phyloP scores from a whole-genome alignment of 176 grass and related monocot species.

The Cymbopogon citratus region DNA sequence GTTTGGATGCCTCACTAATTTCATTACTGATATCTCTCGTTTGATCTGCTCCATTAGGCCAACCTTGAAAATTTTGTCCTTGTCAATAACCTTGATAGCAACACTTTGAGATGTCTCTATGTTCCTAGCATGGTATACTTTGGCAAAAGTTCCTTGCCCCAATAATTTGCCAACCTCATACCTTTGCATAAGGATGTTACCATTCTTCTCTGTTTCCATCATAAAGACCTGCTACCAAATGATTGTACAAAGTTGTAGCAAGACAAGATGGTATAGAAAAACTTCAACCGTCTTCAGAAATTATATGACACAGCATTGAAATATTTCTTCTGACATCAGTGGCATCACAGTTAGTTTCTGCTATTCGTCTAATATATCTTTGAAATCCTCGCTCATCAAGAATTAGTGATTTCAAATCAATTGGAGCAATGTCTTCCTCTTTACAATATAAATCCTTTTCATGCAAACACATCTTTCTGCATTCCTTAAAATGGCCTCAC shows the following conservation, averaged over 20 bases:
- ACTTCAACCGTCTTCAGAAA: constrained; percentile 28
- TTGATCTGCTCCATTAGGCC: constrained; percentile 42
- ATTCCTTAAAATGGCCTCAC: constrained; percentile 33
- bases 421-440: constrained; percentile 6
- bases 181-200: constrained; percentile 30
- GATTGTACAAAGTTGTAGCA: neutral
- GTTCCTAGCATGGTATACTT: constrained; percentile 35
- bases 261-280: neutral
- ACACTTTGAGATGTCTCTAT: constrained; percentile 19
- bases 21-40: constrained; percentile 34
- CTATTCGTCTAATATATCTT: neutral
- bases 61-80: constrained; percentile 39
- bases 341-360: neutral
- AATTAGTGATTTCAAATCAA: constrained; percentile 17
- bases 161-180: constrained; percentile 38
- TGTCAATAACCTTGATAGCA: constrained; percentile 35
- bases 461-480: constrained; percentile 40
- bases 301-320: constrained; percentile 18
- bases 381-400: constrained; percentile 37
- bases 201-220: constrained; percentile 33
- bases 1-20: constrained; percentile 28
- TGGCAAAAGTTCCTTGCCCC: constrained; percentile 43
- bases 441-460: constrained; percentile 20
- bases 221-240: neutral
- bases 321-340: constrained; percentile 10